Conservation (phyloP, 225 moss, liverwort and hornwort species). For the Polytrichum formosum region DNA sequence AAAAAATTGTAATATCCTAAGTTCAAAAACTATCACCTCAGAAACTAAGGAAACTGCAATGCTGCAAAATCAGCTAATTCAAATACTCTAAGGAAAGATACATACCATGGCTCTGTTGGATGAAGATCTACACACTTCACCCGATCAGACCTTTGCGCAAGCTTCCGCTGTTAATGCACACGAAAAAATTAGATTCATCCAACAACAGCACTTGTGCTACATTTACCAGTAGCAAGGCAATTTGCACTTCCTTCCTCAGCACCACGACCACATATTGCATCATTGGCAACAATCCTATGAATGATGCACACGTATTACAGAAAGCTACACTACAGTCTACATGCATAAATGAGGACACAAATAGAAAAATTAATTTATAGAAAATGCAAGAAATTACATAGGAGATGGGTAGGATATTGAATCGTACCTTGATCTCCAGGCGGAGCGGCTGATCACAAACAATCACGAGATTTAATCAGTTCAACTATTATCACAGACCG, state of each 20-base stretch:
- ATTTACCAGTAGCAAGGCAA: background rate
- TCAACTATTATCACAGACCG: background rate
- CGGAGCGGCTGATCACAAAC: slow-evolving; percentile 51
- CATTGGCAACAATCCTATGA: background rate
- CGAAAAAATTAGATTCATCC: background rate
- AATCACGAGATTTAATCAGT: slow-evolving; percentile 1
- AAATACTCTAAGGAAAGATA: background rate
- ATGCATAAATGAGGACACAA: background rate
- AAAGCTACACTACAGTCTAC: background rate
- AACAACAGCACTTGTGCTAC: background rate
- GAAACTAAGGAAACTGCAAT: background rate
- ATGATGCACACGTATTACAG: background rate
- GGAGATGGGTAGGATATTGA: too few species aligned
- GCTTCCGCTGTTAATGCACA: slow-evolving; percentile 69
- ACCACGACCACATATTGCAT: background rate
- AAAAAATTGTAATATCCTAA: background rate
- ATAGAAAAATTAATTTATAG: background rate
- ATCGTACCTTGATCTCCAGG: slow-evolving; percentile 51
- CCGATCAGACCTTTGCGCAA: slow-evolving; percentile 92
- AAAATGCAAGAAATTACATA: too few species aligned
- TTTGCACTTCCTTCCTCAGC: background rate
- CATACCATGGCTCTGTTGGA: slow-evolving; percentile 95
- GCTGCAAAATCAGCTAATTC: background rate
- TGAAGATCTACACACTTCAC: slow-evolving; percentile 97
- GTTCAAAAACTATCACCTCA: background rate